Evolutionary conservation across 2,329 filamentous ascomycete species (phyloP), one percentile per base, ranked within the genome.

Genomic region (Dothidotthia symphoricarpi): DNA sequence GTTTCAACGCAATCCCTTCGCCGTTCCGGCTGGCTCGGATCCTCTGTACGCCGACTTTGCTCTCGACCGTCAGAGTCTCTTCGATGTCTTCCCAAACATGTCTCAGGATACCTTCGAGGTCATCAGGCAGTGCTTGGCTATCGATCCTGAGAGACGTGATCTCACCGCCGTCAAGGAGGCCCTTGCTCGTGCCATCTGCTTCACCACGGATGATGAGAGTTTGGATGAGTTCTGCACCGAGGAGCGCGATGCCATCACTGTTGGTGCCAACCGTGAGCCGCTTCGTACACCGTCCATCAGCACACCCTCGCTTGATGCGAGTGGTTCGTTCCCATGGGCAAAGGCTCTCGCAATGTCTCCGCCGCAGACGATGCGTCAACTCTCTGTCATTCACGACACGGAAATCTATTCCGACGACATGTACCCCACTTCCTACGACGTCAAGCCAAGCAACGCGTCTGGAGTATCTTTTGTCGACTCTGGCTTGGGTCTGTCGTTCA

Each of bases 31-130:
- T 2, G 83, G 89, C 68, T 83, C 85, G n/a, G 93, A 98, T 61
- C 85, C 89, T 10, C 74, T 98, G 33, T 98, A 95, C 70, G 77
- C 89, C 47, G 93, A 98, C 69, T 98, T 94, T 66, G 86, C 85
- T 34, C 83, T 86, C 42, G 91, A 98, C 71, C 89, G 89, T 67
- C 90, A 97, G 69, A 94, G 87, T 27, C 80, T 98, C 41, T 98
- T 98, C 66, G 93, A 98, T 66, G 88, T 97, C 58, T 98, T 98
- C 69, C 90, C 93, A 26, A 90, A 87, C 68, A 95, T 98, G 91
- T 97, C 91, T 33, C 88, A 95, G 67, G 93, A 98, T 68, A 96
- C 93, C 0, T 98, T 87, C 61, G 89, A 96, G 68, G 88, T 98
- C 52, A 82, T 98, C 68, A 82, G 84, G 35, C 80, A 95, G 69